These are phyloP conservation scores for Pestalotiopsis sp. DNA, from an alignment of 2,329 filamentous ascomycete species.

Conservation along the genomic window DNA sequence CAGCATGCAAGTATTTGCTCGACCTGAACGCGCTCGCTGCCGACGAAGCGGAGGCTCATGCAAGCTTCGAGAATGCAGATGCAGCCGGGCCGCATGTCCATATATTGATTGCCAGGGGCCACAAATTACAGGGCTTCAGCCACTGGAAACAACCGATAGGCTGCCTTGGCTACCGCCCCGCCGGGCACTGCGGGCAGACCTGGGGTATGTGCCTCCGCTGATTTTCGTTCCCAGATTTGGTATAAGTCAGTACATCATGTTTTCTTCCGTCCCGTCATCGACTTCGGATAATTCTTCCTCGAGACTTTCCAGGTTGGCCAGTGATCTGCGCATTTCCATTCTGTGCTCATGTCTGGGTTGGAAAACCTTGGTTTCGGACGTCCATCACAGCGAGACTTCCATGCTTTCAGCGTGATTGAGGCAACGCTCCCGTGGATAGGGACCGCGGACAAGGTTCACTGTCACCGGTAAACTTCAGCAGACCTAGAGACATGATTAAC, in stretches of 20 bases:
- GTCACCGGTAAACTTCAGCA: neutral
- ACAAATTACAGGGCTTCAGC: conserved; percentile 1
- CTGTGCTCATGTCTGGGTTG: neutral
- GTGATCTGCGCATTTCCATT: neutral
- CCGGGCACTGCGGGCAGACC: neutral
- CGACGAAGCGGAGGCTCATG: conserved; percentile 7
- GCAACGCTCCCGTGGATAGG: neutral
- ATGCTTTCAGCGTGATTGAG: neutral
- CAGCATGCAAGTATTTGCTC: neutral
- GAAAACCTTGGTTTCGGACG: neutral
- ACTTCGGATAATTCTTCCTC: conserved; percentile 27
- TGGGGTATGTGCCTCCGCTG: conserved; percentile 8
- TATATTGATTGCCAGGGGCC: conserved; percentile 5
- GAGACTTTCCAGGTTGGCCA: neutral
- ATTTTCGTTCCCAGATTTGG: conserved; percentile 4
- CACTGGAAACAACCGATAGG: conserved; percentile 9
- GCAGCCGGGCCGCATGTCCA: conserved; percentile 8
- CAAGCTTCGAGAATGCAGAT: conserved; percentile 4
- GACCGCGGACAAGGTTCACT: neutral
- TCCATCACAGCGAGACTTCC: neutral
- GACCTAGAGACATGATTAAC: neutral
- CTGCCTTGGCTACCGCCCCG: conserved; percentile 11
- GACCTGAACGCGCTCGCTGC: neutral
- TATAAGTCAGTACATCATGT: conserved; percentile 27
- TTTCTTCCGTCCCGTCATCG: conserved; percentile 68